Conservation (phyloP, 2,329 filamentous ascomycete species). For the Cladosporium sp. region DNA sequence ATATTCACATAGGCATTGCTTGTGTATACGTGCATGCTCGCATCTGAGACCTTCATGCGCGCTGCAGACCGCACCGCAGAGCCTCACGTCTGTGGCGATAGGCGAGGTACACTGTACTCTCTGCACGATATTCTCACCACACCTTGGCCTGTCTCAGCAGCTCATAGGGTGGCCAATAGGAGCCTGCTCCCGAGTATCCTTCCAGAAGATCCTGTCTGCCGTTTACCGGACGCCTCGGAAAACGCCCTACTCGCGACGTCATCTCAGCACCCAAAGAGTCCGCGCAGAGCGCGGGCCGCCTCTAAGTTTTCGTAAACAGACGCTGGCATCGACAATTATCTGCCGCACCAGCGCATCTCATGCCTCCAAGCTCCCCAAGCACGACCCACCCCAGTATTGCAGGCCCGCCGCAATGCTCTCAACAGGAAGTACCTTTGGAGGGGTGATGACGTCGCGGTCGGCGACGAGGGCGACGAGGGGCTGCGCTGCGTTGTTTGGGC, state of each 20-base stretch:
- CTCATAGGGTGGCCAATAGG: background rate
- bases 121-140: background rate
- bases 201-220: conserved; percentile 10
- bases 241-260: conserved; percentile 5
- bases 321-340: background rate
- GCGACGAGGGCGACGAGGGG: background rate
- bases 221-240: conserved; percentile 6
- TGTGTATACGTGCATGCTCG: background rate
- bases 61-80: background rate
- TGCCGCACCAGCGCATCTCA: conserved; percentile 13
- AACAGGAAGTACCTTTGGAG: conserved; percentile 13
- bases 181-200: background rate
- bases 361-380: conserved; percentile 5
- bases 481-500: conserved; percentile 2
- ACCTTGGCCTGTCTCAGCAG: background rate
- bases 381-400: conserved; percentile 14
- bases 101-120: background rate
- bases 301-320: conserved; percentile 16
- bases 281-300: conserved; percentile 13
- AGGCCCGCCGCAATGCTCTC: conserved; percentile 15
- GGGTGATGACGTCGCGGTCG: conserved; percentile 18
- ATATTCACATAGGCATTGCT: background rate
- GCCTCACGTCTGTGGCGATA: background rate
- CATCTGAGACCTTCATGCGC: background rate
- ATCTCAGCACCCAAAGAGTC: background rate